phyloP scores from a whole-genome alignment of 805 yeast genomes.

The Zygosaccharomyces bisporus region DNA sequence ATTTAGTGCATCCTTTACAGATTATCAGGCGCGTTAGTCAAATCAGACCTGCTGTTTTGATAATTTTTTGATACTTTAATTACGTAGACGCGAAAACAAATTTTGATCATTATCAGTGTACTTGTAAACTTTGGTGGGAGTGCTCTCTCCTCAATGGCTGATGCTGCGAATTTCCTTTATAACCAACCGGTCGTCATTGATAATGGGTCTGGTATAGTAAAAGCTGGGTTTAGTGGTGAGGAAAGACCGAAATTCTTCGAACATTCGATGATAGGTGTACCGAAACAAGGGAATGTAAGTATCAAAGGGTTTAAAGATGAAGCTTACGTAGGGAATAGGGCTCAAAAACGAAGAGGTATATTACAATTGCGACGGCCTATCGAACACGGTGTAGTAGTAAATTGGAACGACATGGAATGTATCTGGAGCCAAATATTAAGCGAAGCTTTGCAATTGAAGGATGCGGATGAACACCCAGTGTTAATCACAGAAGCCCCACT shows the following conservation, averaged over 20 bases:
- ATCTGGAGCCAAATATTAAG: constrained; percentile 70
- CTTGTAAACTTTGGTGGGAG: not conserved
- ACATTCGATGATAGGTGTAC: constrained; percentile 70
- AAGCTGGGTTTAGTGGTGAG: constrained; percentile 93
- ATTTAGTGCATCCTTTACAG: not conserved
- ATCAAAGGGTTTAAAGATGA: constrained; percentile 62
- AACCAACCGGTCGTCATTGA: constrained; percentile 78
- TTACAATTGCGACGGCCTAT: constrained; percentile 68
- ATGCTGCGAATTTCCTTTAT: constrained; percentile 30
- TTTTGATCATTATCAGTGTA: not conserved
- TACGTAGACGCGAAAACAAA: not conserved
- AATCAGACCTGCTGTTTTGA: not conserved
- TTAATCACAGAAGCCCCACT: constrained; percentile 86
- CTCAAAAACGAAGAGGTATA: constrained; percentile 76
- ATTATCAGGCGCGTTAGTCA: not conserved
- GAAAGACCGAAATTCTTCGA: constrained; percentile 67
- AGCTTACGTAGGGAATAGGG: constrained; percentile 68
- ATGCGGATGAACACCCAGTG: constrained; percentile 79
- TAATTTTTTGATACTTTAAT: not conserved
- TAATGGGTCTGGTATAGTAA: constrained; percentile 79
- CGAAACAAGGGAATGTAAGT: constrained; percentile 81
- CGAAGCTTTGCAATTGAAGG: constrained; percentile 50
- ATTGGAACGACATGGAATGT: constrained; percentile 85
- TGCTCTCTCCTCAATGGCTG: constrained; percentile 2
- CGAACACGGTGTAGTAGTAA: constrained; percentile 68